Percentiles rank a stretch among this genome's conserved stretches.
Evolutionary conservation across 2,329 filamentous ascomycete species (phyloP).

Genomic region (Diaporthe eres): DNA sequence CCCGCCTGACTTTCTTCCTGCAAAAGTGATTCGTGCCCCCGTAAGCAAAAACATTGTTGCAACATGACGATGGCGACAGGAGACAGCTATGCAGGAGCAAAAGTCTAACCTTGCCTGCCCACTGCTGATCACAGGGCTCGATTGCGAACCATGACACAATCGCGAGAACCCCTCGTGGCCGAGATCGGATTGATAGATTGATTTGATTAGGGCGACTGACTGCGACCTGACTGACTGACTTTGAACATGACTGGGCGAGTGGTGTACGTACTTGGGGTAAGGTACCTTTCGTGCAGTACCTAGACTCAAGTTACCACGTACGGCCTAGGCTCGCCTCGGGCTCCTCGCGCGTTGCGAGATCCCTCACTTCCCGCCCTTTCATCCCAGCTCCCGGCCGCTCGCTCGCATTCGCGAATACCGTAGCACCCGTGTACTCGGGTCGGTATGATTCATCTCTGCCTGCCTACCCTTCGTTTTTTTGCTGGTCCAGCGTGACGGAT

Average conservation of each 20-base stretch:
- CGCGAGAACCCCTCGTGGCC: neutral
- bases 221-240: neutral
- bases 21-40: conserved; percentile 8
- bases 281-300: neutral
- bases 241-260: conserved; percentile 1
- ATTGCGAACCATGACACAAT: conserved; percentile 27
- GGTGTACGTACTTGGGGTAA: conserved; percentile 7
- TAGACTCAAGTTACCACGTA: conserved; percentile 1
- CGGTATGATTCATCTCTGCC: conserved; percentile 24
- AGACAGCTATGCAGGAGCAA: neutral
- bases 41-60: neutral
- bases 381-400: conserved; percentile 1
- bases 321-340: conserved; percentile 23
- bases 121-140: conserved; percentile 18
- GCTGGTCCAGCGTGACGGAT: neutral
- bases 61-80: neutral
- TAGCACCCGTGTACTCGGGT: conserved; percentile 20
- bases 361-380: neutral
- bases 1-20: neutral
- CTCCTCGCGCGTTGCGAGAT: conserved; percentile 11
- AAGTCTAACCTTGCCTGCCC: conserved; percentile 25
- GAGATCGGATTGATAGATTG: conserved; percentile 16
- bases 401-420: conserved; percentile 27
- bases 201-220: neutral
- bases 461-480: neutral